Evolutionary conservation across 1,284 basidiomycete genomes (phyloP), one percentile per base, ranked within the genome.

Genomic region (Stygiomarasmius scandens): DNA sequence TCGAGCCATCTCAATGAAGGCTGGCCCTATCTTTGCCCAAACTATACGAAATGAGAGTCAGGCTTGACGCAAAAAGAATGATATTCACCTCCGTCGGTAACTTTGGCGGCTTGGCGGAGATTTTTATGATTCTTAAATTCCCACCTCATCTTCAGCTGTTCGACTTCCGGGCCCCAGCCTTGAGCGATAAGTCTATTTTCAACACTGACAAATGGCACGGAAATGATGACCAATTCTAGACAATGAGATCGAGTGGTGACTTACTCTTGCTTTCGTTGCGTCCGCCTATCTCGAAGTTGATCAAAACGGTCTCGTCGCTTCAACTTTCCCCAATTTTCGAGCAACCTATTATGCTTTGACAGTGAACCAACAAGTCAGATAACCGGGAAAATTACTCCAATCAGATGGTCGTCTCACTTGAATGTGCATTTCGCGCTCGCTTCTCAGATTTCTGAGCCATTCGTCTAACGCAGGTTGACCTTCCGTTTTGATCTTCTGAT

Each of bases 101-200:
- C 34, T 16, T 49, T 49, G 14, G 14, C 29, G 12, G 46, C 19
- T 25, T 41, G 32, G 3, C 29, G 4, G 11, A 54, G 19, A 20
- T 32, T 8, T n/a, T 46, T 46, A 20, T 47, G 52, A 23, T 20
- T 22, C 6, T n/a, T 25, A 19, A 52, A 52, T 3, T 14, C 24
- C 23, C 41, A 25, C 5, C 12, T 2, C 22, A n/a, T n/a, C 8
- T 24, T 8, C 8, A 44, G 36, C 4, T 25, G 22, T 10, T 49
- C 34, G 3, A 48, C 34, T 43, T 55, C 54, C 14, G 19, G 34
- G 6, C 34, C 34, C 54, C 48, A 55, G 6, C 54, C 54, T 9
- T 43, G 25, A 14, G 25, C 23, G 19, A 41, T 25, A 6, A 55
- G 54, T 23, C 24, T 12, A 20, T 22, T 36, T 19, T 49, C 2